These are phyloP conservation scores for Plenodomus lindquistii DNA, from an alignment of 2,329 filamentous ascomycete genomes.

Conservation along the genomic window DNA sequence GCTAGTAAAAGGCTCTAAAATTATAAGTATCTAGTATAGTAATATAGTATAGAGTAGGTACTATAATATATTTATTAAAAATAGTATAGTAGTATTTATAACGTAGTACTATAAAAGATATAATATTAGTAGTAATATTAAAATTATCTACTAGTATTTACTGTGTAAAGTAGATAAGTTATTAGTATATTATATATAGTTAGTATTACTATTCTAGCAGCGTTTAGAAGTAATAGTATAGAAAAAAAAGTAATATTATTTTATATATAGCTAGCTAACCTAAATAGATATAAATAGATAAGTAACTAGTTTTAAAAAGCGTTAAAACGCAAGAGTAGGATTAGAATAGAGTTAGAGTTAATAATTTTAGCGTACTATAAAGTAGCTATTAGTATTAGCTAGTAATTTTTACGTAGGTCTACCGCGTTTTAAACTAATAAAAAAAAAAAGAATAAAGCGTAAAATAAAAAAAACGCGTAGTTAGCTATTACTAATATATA, in stretches of 20 bases:
- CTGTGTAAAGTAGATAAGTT: conserved; percentile 26
- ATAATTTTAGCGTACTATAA: conserved; percentile 14
- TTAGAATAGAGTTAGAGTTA: conserved; percentile 8
- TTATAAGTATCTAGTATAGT: conserved; percentile 19
- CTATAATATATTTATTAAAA: conserved; percentile 24
- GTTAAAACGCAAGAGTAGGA: conserved; percentile 15
- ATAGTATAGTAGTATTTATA: conserved; percentile 23
- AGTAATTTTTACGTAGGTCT: conserved; percentile 15
- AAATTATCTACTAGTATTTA: conserved; percentile 32
- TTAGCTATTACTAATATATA: conserved; percentile 4
- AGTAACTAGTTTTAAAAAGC: conserved; percentile 8
- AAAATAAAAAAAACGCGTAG: conserved; percentile 9
- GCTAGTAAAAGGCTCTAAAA: conserved; percentile 13
- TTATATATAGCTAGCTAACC: conserved; percentile 15
- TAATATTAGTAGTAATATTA: conserved; percentile 13
- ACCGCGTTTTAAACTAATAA: conserved; percentile 14
- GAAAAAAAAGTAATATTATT: conserved; percentile 11
- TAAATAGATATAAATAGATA: conserved; percentile 9
- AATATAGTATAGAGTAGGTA: conserved; percentile 12
- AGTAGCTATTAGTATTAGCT: conserved; percentile 21
- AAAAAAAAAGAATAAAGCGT: conserved; percentile 13
- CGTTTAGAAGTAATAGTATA: conserved; percentile 8
- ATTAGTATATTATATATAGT: conserved; percentile 20
- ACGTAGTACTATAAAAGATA: conserved; percentile 26
- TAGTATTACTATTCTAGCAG: conserved; percentile 18